phyloP scores from a whole-genome alignment of 331 rosid genomes.

The Malus hybrid region DNA sequence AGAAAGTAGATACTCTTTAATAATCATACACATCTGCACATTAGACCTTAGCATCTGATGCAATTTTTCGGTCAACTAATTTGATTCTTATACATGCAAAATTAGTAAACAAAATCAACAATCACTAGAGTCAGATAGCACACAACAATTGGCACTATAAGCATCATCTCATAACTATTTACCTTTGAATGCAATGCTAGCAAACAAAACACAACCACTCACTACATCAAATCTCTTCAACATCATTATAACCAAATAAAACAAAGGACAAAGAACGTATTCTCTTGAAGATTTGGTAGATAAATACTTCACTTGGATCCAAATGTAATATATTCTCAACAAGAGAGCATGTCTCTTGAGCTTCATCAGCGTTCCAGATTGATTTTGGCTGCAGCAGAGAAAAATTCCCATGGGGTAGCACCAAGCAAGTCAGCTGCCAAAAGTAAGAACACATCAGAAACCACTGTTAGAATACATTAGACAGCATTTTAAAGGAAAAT shows the following conservation, averaged over 20 bases:
- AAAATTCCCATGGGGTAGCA: conserved; percentile 57
- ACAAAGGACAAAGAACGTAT: neutral
- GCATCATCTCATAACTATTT: neutral
- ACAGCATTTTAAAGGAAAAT: neutral
- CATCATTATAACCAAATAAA: conserved; percentile 4
- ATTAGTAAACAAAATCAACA: neutral
- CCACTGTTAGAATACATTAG: conserved; percentile 10
- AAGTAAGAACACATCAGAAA: conserved; percentile 27
- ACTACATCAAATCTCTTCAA: neutral
- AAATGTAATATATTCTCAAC: conserved; percentile 79
- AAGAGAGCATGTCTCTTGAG: conserved; percentile 47
- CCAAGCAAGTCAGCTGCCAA: conserved; percentile 79
- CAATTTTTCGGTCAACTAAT: no score
- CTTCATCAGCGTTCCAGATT: conserved; percentile 59
- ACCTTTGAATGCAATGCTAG: neutral
- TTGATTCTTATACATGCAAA: neutral
- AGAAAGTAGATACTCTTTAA: no score
- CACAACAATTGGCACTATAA: neutral
- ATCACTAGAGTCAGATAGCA: neutral
- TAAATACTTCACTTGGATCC: conserved; percentile 71
- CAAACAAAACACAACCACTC: neutral
- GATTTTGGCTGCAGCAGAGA: conserved; percentile 61
- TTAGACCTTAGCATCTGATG: no score
- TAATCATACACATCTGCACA: no score
- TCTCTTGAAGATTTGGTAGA: conserved; percentile 4